phyloP scores from a whole-genome alignment of 2,329 filamentous ascomycete species.

The Elsinoe necatrix region DNA sequence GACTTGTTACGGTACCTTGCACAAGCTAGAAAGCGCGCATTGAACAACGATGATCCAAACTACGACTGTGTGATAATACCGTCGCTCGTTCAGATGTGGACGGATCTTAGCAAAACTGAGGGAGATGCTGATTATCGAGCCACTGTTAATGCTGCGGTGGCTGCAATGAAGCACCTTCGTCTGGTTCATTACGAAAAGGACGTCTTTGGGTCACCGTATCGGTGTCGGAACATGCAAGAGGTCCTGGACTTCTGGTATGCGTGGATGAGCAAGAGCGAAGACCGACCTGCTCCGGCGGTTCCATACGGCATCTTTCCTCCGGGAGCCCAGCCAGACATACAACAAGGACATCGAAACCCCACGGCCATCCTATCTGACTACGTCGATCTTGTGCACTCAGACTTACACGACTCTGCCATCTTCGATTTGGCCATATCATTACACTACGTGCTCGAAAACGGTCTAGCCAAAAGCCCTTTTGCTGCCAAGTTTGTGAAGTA shows the following conservation, averaged over 20 bases:
- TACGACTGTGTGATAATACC: background rate
- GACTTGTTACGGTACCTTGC: background rate
- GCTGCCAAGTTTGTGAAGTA: constrained; percentile 2
- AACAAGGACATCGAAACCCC: background rate
- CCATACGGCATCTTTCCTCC: background rate
- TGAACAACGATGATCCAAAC: background rate
- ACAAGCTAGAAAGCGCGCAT: background rate
- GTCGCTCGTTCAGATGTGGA: background rate
- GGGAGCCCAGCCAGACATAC: background rate
- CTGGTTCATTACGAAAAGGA: background rate
- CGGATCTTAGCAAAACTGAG: background rate
- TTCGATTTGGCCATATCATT: background rate
- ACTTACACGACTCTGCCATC: background rate
- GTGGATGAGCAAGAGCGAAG: background rate
- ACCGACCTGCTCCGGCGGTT: background rate
- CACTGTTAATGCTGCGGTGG: background rate
- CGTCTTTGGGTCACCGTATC: background rate
- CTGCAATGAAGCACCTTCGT: background rate
- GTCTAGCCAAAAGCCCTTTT: background rate
- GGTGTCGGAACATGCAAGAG: background rate
- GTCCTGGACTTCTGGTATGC: constrained; percentile 7
- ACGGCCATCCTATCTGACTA: background rate
- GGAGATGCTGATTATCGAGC: background rate
- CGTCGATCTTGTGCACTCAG: background rate
- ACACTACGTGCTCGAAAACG: background rate